Conservation (phyloP, 1,284 basidiomycete genomes). For the Xerocomus subilludens region DNA sequence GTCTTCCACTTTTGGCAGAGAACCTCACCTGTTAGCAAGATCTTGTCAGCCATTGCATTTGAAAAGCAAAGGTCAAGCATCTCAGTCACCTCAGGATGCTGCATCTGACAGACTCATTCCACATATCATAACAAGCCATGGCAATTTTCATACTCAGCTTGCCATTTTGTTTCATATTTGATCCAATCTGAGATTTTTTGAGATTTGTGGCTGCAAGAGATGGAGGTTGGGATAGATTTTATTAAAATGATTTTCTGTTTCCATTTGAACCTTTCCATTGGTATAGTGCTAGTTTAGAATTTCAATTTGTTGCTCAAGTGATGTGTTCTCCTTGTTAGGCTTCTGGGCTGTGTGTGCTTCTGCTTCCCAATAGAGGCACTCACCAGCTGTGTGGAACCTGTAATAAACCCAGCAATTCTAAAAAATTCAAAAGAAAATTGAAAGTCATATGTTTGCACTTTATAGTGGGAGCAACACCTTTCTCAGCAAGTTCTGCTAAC, state of each 20-base stretch:
- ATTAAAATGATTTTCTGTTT: conserved; percentile 25
- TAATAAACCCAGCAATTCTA: background rate
- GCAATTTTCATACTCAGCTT: background rate
- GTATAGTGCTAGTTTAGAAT: conserved; percentile 32
- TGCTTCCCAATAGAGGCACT: background rate
- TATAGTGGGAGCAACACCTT: background rate
- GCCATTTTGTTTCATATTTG: conserved; percentile 20
- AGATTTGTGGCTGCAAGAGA: conserved; percentile 20
- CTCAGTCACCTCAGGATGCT: conserved; percentile 13
- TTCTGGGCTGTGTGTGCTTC: background rate
- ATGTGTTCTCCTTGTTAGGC: conserved; percentile 25
- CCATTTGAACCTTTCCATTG: conserved; percentile 10
- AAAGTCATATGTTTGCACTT: conserved; percentile 20
- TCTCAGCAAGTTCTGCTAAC: background rate
- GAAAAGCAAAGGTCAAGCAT: conserved; percentile 26
- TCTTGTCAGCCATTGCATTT: conserved; percentile 17
- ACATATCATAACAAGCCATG: background rate
- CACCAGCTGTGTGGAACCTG: conserved; percentile 1
- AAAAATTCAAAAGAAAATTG: background rate
- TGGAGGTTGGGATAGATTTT: conserved; percentile 9
- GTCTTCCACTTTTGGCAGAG: conserved; percentile 15
- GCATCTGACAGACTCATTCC: conserved; percentile 11
- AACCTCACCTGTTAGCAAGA: background rate
- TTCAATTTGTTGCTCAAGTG: conserved; percentile 20
- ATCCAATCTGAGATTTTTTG: conserved; percentile 10